These are phyloP conservation scores for Cercospora berteroae DNA, from an alignment of 2,329 filamentous ascomycete species.

Conservation along the genomic window DNA sequence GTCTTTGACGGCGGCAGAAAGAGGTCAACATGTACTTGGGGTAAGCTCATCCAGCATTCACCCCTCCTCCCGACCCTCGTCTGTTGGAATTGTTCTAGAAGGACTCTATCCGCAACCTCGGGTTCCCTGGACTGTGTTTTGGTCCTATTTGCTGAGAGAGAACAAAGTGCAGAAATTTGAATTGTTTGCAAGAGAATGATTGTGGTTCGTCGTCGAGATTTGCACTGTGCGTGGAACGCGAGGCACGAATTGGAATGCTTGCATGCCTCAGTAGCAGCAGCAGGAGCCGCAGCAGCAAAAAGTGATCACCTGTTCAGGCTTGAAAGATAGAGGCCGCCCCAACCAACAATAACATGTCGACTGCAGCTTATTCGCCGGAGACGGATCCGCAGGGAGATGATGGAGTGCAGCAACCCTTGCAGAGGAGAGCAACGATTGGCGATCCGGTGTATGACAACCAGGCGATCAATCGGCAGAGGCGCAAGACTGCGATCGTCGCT, in stretches of 20 bases:
- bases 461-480: constrained; percentile 15
- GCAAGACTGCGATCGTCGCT: constrained; percentile 16
- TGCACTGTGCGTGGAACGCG: neutral
- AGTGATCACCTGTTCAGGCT: constrained; percentile 6
- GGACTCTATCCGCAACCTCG: neutral
- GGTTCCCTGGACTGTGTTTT: neutral
- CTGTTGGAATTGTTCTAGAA: neutral
- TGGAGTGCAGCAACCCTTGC: constrained; percentile 8
- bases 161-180: neutral
- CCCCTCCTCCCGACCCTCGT: neutral
- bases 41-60: neutral
- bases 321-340: constrained; percentile 3
- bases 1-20: neutral
- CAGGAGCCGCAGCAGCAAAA: neutral
- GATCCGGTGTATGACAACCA: constrained; percentile 20
- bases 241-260: constrained; percentile 8
- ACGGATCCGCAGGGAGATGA: constrained; percentile 9
- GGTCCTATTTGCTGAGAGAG: neutral
- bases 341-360: constrained; percentile 4
- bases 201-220: neutral
- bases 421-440: constrained; percentile 23
- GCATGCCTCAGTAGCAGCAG: constrained; percentile 9
- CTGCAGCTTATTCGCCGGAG: constrained; percentile 9
- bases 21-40: neutral
- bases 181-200: neutral